Evolutionary conservation across 306 rosid species (phyloP), one percentile per base, ranked within the genome.

Genomic region (Lathyrus aphaca): DNA sequence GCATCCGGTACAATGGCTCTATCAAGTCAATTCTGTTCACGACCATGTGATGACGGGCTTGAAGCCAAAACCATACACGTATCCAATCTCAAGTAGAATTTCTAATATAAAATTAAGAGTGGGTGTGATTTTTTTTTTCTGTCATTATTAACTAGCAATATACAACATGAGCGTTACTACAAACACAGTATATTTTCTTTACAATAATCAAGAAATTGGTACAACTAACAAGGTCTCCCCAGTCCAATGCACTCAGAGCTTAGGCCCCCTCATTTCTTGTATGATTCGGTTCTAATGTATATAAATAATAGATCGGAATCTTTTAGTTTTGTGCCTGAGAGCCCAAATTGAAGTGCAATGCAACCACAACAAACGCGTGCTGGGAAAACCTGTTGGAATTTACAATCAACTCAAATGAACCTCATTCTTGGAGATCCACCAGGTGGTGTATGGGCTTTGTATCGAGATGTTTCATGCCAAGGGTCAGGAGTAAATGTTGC

Each of bases 401-500:
- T 85, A 91, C 93, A 78, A 51, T 77, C 56, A 65, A 68, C 58
- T 94, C 77, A 91, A 74, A 87, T 60, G 74, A 80, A 75, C 81
- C 97, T 87, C 80, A 82, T 76, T 77, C 91, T 91, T 29, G 99
- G 99, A 58, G 99, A 94, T 54, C 99, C 91, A 32, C 95, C 80
- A 0, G 87, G 97, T 3, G 92, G 97, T 1, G 92, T 91, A 16
- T 75, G 91, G 39, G 87, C 72, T 69, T 66, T 91, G 66, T 72
- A 76, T 64, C 69, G 70, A 30, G 90, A 73, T 15, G 85, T 37
- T 64, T 93, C 97, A 5, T 57, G 76, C 81, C 77, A 85, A 17
- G 91, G 88, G 74, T 91, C 95, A 8, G 81, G 84, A 58, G 84
- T 77, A 66, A 74, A 83, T 7, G 81, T 44, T 6, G 85, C 73